Conservation (phyloP, 441 rosid genomes). For the Corymbia citriodora region DNA sequence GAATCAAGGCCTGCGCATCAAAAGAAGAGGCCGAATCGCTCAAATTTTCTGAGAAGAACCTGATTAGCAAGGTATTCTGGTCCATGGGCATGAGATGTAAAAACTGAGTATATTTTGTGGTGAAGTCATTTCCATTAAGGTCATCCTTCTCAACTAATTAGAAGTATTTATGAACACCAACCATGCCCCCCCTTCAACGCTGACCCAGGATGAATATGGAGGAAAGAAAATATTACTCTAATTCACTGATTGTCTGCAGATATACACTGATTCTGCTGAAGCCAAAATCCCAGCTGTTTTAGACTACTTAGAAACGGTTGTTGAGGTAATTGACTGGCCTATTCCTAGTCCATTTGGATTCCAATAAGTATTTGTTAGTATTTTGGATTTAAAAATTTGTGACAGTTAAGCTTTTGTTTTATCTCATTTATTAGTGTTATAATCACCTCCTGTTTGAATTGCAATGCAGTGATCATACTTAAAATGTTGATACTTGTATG, state of each 20-base stretch:
- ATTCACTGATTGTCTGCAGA: conserved; percentile 34
- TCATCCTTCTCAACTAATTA: background rate
- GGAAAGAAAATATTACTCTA: background rate
- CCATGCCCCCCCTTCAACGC: background rate
- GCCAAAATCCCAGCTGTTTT: conserved; percentile 93
- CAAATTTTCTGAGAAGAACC: conserved; percentile 69
- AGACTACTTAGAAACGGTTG: conserved; percentile 74
- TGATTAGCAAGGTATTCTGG: conserved; percentile 72
- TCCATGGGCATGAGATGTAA: background rate
- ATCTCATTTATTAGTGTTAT: background rate
- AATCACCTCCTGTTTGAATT: background rate
- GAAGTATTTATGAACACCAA: background rate
- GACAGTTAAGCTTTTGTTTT: background rate
- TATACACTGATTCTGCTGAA: conserved; percentile 89
- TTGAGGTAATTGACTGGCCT: conserved; percentile 54
- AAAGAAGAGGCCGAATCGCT: conserved; percentile 72
- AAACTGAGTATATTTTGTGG: background rate
- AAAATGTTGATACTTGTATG: background rate
- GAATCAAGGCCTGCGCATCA: conserved; percentile 57
- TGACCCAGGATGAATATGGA: background rate
- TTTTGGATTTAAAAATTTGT: background rate
- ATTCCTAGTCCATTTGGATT: background rate
- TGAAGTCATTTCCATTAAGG: background rate
- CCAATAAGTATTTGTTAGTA: background rate
- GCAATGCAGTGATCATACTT: background rate